Base-by-base conservation (phyloP, 2,329 filamentous ascomycete species). In the Trichoderma cornu-damae region DNA sequence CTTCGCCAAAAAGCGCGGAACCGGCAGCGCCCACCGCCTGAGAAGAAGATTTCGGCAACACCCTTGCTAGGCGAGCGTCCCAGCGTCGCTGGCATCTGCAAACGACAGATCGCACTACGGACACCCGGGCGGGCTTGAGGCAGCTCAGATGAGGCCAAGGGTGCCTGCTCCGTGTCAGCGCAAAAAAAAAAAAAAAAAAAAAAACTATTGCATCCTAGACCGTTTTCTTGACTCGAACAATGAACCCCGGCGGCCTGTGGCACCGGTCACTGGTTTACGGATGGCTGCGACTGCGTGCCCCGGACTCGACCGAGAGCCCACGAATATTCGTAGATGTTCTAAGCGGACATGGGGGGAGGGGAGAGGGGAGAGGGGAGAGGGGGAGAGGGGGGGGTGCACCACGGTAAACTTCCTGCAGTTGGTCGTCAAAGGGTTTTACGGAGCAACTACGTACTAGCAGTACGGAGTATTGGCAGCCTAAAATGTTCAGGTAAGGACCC, bases 11-110 rank as follows among this genome's bases (percentile, higher is more conserved):
- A 18, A 20, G 58, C 59, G 55, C 51, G 61, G 59, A 62, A 62
- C 57, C 59, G 61, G 61, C 57, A 57, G 40, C 54, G 55, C 16
- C 59, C 59, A 59, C 59, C 55, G 48, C 48, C 56, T 54, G 47
- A 48, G 30, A 44, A 35, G n/a, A 35, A 42, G 56, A 35, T 52
- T 57, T 61, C 60, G 60, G 60, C 53, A 61, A 37, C 57, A 61
- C 38, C 60, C 60, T 49, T 47, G 59, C 52, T 56, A 57, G 47
- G 42, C 43, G 44, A 48, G 37, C n/a, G 46, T 57, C 37, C 20
- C 37, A 47, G 43, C 40, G 18, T 12, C 40, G 18, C 11, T 56
- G 53, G 44, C 42, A 56, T 56, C 48, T 58, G 48, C 49, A 52
- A 46, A 53, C 49, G 40, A 58, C 30, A 53, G 56, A 58, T 58